phyloP scores from a whole-genome alignment of 345 rosid species.

The Aegle marmelos region DNA sequence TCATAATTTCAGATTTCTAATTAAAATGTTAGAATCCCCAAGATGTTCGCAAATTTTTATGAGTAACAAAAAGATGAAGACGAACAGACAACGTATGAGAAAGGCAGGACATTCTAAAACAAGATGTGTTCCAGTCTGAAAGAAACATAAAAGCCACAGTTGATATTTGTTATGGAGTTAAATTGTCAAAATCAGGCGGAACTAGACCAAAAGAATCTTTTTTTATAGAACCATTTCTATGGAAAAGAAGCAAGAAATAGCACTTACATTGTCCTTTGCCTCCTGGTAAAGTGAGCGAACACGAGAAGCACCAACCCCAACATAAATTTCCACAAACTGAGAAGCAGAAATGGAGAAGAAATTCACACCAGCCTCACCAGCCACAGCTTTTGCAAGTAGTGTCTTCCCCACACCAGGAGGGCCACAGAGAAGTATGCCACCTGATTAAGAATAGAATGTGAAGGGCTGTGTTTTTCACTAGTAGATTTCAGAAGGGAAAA shows the following conservation, averaged over 20 bases:
- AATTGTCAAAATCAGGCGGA: neutral
- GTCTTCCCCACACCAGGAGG: conserved; percentile 98
- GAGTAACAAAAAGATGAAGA: neutral
- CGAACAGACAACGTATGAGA: neutral
- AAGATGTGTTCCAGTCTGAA: neutral
- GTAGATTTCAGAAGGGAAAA: neutral
- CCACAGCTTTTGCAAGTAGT: conserved; percentile 92
- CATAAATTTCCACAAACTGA: conserved; percentile 95
- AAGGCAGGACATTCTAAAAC: neutral
- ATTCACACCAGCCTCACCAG: conserved; percentile 96
- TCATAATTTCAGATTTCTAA: neutral
- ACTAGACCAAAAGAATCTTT: neutral
- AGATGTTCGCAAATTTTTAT: neutral
- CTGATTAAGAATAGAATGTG: conserved; percentile 31
- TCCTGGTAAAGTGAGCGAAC: conserved; percentile 92
- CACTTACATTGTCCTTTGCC: conserved; percentile 72
- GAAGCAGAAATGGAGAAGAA: conserved; percentile 98
- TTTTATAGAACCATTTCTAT: neutral
- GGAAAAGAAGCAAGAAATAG: conserved; percentile 13
- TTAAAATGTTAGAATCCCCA: neutral
- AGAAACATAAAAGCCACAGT: neutral
- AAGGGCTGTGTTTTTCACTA: neutral
- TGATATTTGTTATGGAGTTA: neutral
- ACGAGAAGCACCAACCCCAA: conserved; percentile 96
- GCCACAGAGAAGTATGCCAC: conserved; percentile 95